Percentiles rank a stretch among this genome's conserved stretches.
These are phyloP conservation scores for Fomitopsis palustris DNA, from an alignment of 1,284 basidiomycete species.

Conservation along the genomic window DNA sequence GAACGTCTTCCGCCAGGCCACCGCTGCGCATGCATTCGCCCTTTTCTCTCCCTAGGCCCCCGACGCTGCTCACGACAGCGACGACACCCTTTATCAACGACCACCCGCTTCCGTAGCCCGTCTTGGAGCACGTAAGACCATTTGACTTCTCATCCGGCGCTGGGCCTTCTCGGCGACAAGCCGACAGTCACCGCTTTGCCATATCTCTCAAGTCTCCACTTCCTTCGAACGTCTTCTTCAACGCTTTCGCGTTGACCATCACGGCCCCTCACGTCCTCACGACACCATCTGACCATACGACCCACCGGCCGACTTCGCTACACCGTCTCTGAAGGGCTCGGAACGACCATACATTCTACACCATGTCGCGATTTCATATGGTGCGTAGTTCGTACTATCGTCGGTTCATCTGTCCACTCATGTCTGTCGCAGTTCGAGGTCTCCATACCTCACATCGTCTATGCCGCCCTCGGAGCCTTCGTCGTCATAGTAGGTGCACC, in stretches of 20 bases:
- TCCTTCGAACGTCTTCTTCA: not conserved
- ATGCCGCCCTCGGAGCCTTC: slow-evolving; percentile 84
- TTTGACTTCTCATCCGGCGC: not conserved
- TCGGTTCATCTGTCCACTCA: not conserved
- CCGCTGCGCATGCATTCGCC: not conserved
- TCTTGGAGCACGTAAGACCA: not conserved
- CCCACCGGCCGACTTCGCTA: not conserved
- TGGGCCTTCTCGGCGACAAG: slow-evolving; percentile 1
- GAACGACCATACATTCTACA: not conserved
- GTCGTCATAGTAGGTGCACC: slow-evolving; percentile 62
- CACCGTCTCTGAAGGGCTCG: not conserved
- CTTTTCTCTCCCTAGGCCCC: not conserved
- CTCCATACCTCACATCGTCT: slow-evolving; percentile 70
- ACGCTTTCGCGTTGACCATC: not conserved
- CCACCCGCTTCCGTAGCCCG: not conserved
- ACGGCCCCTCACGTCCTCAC: not conserved
- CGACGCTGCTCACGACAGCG: slow-evolving; percentile 1
- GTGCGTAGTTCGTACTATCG: slow-evolving; percentile 11
- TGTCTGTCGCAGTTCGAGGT: slow-evolving; percentile 53
- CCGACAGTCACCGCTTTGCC: not conserved
- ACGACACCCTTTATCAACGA: not conserved
- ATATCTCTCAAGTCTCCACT: not conserved
- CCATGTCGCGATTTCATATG: slow-evolving; percentile 22
- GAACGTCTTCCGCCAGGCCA: slow-evolving; percentile 3
- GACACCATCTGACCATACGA: not conserved